Conservation (phyloP, 129 eudicot species). For the Tagetes patula region DNA sequence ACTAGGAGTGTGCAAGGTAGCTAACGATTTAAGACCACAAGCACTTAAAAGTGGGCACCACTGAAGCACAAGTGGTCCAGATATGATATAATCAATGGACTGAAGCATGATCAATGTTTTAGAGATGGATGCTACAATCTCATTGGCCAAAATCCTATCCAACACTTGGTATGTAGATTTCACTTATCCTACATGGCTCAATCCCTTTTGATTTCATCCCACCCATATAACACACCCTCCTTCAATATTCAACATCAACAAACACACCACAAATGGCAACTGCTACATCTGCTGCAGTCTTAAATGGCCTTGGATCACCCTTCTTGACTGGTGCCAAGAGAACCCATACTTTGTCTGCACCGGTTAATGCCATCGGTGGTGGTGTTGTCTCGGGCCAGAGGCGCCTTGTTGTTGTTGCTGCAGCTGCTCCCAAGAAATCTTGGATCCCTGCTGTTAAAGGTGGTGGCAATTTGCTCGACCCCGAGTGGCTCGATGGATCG, state of each 20-base stretch:
- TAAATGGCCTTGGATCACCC: constrained; percentile 77
- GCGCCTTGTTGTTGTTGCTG: constrained; percentile 59
- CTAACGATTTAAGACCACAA: constrained; percentile 36
- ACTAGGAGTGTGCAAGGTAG: background rate
- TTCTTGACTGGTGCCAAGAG: constrained; percentile 75
- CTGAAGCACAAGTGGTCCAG: constrained; percentile 7
- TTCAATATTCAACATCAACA: constrained; percentile 28
- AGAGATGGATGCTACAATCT: constrained; percentile 29
- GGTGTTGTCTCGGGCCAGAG: constrained; percentile 43
- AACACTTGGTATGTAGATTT: constrained; percentile 41
- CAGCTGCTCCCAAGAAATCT: constrained; percentile 84
- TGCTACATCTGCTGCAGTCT: constrained; percentile 71
- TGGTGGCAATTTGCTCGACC: constrained; percentile 84
- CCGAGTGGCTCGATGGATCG: constrained; percentile 99
- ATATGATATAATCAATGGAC: background rate
- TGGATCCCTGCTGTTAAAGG: constrained; percentile 91
- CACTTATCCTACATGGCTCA: constrained; percentile 65
- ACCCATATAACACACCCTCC: constrained; percentile 30
- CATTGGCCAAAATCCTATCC: constrained; percentile 42
- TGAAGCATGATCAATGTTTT: constrained; percentile 18
- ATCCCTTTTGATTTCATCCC: constrained; percentile 41
- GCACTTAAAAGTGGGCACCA: constrained; percentile 37
- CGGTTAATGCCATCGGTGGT: constrained; percentile 25
- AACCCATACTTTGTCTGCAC: constrained; percentile 50
- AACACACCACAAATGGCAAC: constrained; percentile 39